Percentiles rank a stretch among this genome's conserved stretches.
Conservation (phyloP, 2,329 filamentous ascomycete species). For the Phaeosphaeriaceae sp. region DNA sequence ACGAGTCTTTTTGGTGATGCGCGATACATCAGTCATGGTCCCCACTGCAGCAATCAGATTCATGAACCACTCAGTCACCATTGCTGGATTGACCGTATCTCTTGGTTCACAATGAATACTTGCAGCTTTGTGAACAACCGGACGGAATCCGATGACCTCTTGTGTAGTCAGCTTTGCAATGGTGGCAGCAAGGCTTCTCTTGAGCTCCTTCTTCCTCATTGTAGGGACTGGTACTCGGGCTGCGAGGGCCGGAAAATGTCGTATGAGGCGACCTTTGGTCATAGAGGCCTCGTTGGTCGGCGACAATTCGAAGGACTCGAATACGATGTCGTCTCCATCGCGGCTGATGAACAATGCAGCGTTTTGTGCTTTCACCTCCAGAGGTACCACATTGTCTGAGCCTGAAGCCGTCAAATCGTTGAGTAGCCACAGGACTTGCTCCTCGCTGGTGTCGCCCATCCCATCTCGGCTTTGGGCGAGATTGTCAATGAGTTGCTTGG, state of each 20-base stretch:
- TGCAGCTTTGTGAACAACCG: constrained; percentile 50
- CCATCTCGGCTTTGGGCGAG: background rate
- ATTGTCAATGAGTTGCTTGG: background rate
- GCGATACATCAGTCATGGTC: constrained; percentile 10
- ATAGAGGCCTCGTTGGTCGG: constrained; percentile 50
- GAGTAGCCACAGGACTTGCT: constrained; percentile 12
- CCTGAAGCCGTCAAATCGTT: constrained; percentile 22
- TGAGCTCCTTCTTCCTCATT: constrained; percentile 22
- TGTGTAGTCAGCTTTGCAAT: constrained; percentile 50
- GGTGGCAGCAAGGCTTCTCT: constrained; percentile 34
- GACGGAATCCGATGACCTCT: constrained; percentile 41
- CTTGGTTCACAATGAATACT: constrained; percentile 50
- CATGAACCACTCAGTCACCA: constrained; percentile 62
- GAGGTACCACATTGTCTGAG: constrained; percentile 28
- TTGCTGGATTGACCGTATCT: constrained; percentile 58
- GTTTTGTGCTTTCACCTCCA: constrained; percentile 57
- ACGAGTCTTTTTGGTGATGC: constrained; percentile 60
- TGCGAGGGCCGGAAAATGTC: constrained; percentile 55
- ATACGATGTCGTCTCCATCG: constrained; percentile 35
- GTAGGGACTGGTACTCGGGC: constrained; percentile 39
- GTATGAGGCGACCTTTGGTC: constrained; percentile 49
- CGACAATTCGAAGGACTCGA: constrained; percentile 57
- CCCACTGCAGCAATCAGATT: constrained; percentile 51
- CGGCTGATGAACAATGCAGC: constrained; percentile 53
- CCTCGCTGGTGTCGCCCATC: constrained; percentile 18